Base-by-base conservation (phyloP, 257 asterid genomes). In the Plantago elongata region DNA sequence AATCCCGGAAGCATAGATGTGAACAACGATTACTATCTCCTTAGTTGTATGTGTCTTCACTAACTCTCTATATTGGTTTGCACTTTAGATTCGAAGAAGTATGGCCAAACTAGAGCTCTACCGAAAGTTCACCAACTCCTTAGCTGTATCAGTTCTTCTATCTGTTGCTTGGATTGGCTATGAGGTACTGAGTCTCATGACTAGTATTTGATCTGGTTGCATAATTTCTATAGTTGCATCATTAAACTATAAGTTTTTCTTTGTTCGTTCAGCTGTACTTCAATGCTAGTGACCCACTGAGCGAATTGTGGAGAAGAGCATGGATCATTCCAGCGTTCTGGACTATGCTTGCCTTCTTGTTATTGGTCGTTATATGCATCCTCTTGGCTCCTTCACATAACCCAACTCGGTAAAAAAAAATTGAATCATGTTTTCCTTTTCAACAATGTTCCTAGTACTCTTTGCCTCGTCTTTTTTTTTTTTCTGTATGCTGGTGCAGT, bases 151-250 rank as follows among this genome's bases (percentile, higher is more conserved):
- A 29, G 88, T 92, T 76, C 77, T 92, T 68, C 79, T 92, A 50
- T 89, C 97, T 17, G 93, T 92, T 66, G 97, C 94, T 65, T 92
- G 99, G 99, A 89, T 92, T 60, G 99, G 99, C 56, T 92, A 86
- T 72, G 99, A 92, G 95, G 99, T 92, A 77, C 38, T 60, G 42
- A 11, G 34, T 49, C 12, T 48, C 34, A 48, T 4, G 29, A 11
- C 43, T 5, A 11, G 43, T 54, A 13, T 27, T 40, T 11, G 59
- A 27, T 54, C 29, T 54, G 59, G 43, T 54, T n/a, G 13, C 3
- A 54, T 54, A 9, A 18, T 54, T 54, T 11, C 65, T 61, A 49
- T 47, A 46, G 27, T 45, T 43, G 38, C 58, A n/a, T n/a, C 27
- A 38, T 13, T 30, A 11, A 9, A 5, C 43, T 45, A 54, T 12